Evolutionary conservation across 257 asterid species (phyloP), one percentile per base, ranked within the genome.

Genomic region (Nicotiana tomentosiformis): DNA sequence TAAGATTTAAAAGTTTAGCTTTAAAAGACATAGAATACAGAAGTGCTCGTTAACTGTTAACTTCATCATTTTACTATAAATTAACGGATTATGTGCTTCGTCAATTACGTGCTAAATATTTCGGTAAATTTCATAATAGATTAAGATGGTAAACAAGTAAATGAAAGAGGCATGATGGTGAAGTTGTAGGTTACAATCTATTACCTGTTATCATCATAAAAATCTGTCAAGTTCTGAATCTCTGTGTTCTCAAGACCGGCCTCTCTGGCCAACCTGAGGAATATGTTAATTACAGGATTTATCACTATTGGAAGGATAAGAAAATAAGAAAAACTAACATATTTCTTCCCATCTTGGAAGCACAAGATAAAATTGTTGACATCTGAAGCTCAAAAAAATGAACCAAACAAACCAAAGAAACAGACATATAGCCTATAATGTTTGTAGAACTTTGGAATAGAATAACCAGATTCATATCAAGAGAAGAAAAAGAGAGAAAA

Each of bases 191-290:
- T 30, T 55, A 49, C 82, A 78, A 85, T 53, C 60, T 61, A 55
- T 83, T 82, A 95, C 98, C 97, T 95, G 86, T 92, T 90, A 89
- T 96, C 99, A 78, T 96, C 99, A 77, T 89, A 96, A 87, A 96
- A 96, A 35, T 96, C 99, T 29, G 97, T 96, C 91, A 96, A 85
- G 89, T 94, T 96, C 87, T 93, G 97, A 87, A 96, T 89, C 91
- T 96, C 99, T 66, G 90, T 82, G 69, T 92, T 90, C 84, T 96
- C 98, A 76, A 96, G 95, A 81, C 98, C 99, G 88, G 97, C 96
- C 70, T 94, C 99, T 88, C 99, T 91, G 77, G 98, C 98, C 93
- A 94, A 94, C 94, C 99, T 95, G 90, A 87, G 84, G 82, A 88
- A 62, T 87, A 20, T 76, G 82, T 79, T 79, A 82, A 81, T 77